Evolutionary conservation across 495 filamentous ascomycete species (phyloP), one percentile per base, ranked within the genome.

Genomic region (Neurospora sp.): DNA sequence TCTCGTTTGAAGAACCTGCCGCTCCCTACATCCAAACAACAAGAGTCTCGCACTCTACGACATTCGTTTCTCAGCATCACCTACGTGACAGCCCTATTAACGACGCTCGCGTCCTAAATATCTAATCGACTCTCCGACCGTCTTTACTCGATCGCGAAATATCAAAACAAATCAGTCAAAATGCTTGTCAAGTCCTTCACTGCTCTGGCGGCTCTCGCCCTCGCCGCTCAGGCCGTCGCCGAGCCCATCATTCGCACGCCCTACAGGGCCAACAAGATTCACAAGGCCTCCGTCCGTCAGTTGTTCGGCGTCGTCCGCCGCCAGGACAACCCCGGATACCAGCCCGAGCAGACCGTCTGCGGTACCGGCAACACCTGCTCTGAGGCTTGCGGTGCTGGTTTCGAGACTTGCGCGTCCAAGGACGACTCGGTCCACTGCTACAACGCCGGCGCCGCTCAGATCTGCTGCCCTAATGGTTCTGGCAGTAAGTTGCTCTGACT

Each of bases 311-410:
- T 86, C 49, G 74, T 77, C 40, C 84, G 83, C 44, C 82, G 84
- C 40, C 70, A 75, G 10, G 73, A 79, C 23, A 70, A 60, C 39
- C 78, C 80, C 44, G 84, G 83, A 69, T 87, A 87, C 75, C 75
- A 80, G 75, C 84, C 85, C 23, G 77, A 77, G 62, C 79, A 83
- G 78, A 78, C 80, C 44, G 77, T 80, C 39, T 86, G 85, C 71
- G 77, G 79, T 23, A 71, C 74, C 35, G 85, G 84, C 44, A 70
- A 78, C 69, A 86, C 85, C 5, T 86, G 84, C 78, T 79, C 79
- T n/a, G 81, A 85, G 75, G 84, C 85, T 60, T 87, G 85, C 78
- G 85, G 85, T 35, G 80, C 79, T 46, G 84, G 83, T 31, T 87
- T 82, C 74, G 71, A 72, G 37, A 76, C 82, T 54, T 86, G 85